These are phyloP conservation scores for Schoenoplectus triqueter DNA, from an alignment of 202 grass and related monocot genomes.

Conservation along the genomic window DNA sequence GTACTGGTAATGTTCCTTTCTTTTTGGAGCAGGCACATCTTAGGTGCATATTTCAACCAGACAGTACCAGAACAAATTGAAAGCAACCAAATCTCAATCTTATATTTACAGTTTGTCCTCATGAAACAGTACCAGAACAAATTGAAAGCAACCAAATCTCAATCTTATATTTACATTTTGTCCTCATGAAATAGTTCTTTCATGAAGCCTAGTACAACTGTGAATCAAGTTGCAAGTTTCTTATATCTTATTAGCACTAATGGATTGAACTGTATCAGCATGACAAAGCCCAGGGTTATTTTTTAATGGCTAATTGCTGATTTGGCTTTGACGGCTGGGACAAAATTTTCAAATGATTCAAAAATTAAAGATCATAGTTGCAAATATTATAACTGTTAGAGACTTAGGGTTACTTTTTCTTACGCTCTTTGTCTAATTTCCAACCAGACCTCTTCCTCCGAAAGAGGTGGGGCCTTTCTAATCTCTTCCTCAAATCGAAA, in stretches of 20 bases:
- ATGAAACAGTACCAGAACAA: not conserved
- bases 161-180: slow-evolving; percentile 1
- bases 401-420: slow-evolving; percentile 30
- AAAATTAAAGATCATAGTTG: not conserved
- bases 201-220: not conserved
- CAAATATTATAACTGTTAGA: slow-evolving; percentile 1
- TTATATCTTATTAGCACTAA: not conserved
- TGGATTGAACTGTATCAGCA: slow-evolving; percentile 5
- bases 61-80: not conserved
- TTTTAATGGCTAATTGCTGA: not conserved
- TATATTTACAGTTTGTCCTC: not conserved
- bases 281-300: not conserved
- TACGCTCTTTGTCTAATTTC: slow-evolving; percentile 81
- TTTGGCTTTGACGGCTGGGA: slow-evolving; percentile 5
- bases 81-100: not conserved
- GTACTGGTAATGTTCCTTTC: too few species aligned
- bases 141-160: not conserved
- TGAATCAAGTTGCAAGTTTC: slow-evolving; percentile 5
- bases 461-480: slow-evolving; percentile 80
- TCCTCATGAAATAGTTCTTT: not conserved
- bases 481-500: slow-evolving; percentile 84
- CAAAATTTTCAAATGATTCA: slow-evolving; percentile 3
- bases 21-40: too few species aligned
- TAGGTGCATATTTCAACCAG: too few species aligned
- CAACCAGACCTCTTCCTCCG: slow-evolving; percentile 82